These are phyloP conservation scores for Sporothrix sp. DNA, from an alignment of 2,329 filamentous ascomycete species.

Conservation along the genomic window DNA sequence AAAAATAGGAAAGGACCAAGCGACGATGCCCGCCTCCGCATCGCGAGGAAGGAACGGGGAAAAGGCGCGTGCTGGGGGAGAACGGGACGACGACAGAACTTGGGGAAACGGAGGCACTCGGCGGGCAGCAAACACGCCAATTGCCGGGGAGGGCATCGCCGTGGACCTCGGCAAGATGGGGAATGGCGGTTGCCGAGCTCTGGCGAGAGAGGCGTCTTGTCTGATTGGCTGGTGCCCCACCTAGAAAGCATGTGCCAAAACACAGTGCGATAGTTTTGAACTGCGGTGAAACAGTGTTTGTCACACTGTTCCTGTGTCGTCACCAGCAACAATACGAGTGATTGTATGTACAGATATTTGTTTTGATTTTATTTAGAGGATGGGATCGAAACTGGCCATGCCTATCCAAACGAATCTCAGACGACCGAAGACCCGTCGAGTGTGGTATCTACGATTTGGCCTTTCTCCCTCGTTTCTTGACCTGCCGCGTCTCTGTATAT, in stretches of 20 bases:
- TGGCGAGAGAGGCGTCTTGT: neutral
- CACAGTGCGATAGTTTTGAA: neutral
- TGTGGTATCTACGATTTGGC: no score
- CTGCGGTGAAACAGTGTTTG: neutral
- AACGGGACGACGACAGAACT: neutral
- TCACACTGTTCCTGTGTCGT: no score
- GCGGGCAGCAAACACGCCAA: no score
- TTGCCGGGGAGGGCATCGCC: slow-evolving; percentile 4
- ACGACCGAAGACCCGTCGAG: no score
- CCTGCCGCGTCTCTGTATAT: neutral
- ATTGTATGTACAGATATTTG: no score
- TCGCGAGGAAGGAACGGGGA: slow-evolving; percentile 2
- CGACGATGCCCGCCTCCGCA: slow-evolving; percentile 5
- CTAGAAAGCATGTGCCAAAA: neutral
- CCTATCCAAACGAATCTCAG: no score
- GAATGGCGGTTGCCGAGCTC: no score
- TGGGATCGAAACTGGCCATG: no score
- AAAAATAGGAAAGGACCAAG: neutral
- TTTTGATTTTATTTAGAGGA: no score
- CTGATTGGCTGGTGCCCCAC: neutral
- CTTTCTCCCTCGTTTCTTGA: no score
- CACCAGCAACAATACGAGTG: no score
- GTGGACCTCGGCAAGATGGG: slow-evolving; percentile 11
- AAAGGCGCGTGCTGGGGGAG: neutral
- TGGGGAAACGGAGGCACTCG: no score